phyloP scores from a whole-genome alignment of 1,284 basidiomycete species.

The Ustanciosporium gigantosporum region DNA sequence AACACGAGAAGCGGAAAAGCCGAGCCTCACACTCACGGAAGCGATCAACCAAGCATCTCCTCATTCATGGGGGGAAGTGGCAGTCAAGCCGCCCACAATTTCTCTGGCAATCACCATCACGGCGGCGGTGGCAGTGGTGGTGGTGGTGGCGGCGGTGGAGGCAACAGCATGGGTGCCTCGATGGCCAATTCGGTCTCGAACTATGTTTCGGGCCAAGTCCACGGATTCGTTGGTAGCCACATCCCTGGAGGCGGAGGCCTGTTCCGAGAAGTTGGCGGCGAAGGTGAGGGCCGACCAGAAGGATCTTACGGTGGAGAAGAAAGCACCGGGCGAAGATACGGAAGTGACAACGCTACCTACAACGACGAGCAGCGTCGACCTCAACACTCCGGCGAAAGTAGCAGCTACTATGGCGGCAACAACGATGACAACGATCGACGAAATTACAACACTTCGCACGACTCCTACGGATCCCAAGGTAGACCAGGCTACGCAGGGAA shows the following conservation, averaged over 20 bases:
- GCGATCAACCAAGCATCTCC: conserved; percentile 33
- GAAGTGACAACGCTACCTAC: too few species aligned
- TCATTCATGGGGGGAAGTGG: conserved; percentile 35
- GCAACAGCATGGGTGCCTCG: conserved; percentile 22
- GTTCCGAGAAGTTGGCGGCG: conserved; percentile 22
- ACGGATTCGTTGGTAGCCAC: conserved; percentile 26
- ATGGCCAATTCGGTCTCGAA: conserved; percentile 35
- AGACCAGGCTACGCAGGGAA: background rate
- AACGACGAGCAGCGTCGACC: background rate
- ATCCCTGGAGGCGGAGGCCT: conserved; percentile 17
- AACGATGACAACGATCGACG: conserved; percentile 1
- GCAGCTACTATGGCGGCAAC: conserved; percentile 1
- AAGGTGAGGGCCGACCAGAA: conserved; percentile 1
- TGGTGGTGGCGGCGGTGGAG: conserved; percentile 11
- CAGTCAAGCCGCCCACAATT: conserved; percentile 39
- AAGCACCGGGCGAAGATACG: too few species aligned
- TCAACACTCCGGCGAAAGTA: background rate
- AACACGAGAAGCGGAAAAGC: conserved; percentile 54
- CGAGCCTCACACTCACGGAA: conserved; percentile 46
- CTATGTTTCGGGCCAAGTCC: conserved; percentile 35
- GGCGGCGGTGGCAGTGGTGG: conserved; percentile 1
- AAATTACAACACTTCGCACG: conserved; percentile 7
- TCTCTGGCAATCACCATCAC: conserved; percentile 11
- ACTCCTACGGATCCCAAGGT: background rate
- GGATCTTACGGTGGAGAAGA: conserved; percentile 1